Percentiles rank a stretch among this genome's conserved stretches.
These are phyloP conservation scores for Aspergillus pseudoviridinutans DNA, from an alignment of 2,329 filamentous ascomycete species.

Conservation along the genomic window DNA sequence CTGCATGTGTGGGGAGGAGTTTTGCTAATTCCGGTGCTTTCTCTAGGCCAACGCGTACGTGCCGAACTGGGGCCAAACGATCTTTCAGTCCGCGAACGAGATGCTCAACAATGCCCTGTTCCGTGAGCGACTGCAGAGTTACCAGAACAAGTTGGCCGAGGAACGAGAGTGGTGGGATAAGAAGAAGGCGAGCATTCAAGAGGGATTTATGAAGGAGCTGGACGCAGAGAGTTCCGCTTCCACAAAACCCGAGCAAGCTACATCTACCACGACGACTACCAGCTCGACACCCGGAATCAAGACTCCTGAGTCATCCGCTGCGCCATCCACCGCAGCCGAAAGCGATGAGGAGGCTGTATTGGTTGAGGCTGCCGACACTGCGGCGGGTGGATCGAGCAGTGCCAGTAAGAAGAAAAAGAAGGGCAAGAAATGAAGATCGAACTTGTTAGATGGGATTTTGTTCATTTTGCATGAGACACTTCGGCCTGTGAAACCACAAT, in stretches of 20 bases:
- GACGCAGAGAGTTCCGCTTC: conserved; percentile 32
- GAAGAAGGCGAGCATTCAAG: conserved; percentile 67
- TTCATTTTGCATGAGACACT: conserved; percentile 3
- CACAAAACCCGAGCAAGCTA: conserved; percentile 9
- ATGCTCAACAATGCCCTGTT: conserved; percentile 81
- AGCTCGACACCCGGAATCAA: conserved; percentile 13
- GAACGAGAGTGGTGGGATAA: conserved; percentile 95
- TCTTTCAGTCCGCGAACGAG: conserved; percentile 97
- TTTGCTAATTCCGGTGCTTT: background rate
- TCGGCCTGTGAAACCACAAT: conserved; percentile 1
- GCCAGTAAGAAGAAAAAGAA: conserved; percentile 45
- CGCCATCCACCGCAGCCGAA: conserved; percentile 35
- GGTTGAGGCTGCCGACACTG: conserved; percentile 58
- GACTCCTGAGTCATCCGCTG: conserved; percentile 18
- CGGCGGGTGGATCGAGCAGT: conserved; percentile 29
- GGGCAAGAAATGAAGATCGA: conserved; percentile 40
- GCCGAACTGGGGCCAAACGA: conserved; percentile 85
- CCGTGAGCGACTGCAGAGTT: conserved; percentile 69
- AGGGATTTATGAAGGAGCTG: conserved; percentile 80
- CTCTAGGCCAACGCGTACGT: conserved; percentile 76
- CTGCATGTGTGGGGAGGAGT: background rate
- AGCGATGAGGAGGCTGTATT: conserved; percentile 74
- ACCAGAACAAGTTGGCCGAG: conserved; percentile 64
- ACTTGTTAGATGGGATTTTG: conserved; percentile 10
- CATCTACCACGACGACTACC: conserved; percentile 8